A percentile compares a stretch with the other conserved stretches of the same genome.
These are phyloP conservation scores for Physcomitrellopsis africana DNA, from an alignment of 225 moss, liverwort and hornwort genomes.

Conservation along the genomic window DNA sequence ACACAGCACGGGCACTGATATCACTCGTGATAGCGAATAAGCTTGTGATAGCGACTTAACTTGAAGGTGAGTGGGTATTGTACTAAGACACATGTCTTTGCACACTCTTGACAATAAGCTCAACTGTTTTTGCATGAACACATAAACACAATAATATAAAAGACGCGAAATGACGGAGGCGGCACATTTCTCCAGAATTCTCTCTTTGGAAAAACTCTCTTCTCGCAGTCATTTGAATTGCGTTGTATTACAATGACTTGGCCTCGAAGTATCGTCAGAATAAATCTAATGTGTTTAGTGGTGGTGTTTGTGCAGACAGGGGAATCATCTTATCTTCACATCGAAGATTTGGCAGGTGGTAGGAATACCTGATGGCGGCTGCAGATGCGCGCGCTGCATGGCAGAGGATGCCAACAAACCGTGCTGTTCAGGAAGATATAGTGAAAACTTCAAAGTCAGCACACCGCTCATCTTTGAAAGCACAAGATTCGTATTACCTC, in stretches of 20 bases:
- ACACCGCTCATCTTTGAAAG: conserved; percentile 56
- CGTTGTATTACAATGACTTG: not conserved
- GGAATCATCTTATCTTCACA: not conserved
- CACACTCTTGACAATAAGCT: not conserved
- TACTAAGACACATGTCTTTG: too few relatives aligned
- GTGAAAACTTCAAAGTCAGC: conserved; percentile 71
- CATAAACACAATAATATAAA: not conserved
- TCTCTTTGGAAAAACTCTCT: not conserved
- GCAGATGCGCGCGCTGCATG: conserved; percentile 77
- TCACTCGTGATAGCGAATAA: too few relatives aligned
- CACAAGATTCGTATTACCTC: conserved; percentile 49
- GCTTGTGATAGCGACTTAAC: too few relatives aligned
- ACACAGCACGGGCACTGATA: too few relatives aligned
- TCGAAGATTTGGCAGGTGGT: conserved; percentile 32
- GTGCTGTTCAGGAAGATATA: conserved; percentile 73
- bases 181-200: not conserved
- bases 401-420: conserved; percentile 76
- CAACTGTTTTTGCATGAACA: not conserved
- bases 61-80: too few relatives aligned
- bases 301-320: conserved; percentile 27
- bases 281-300: not conserved
- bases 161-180: not conserved
- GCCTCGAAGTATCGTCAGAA: not conserved
- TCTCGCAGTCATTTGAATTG: conserved; percentile 10
- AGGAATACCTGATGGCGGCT: conserved; percentile 62